Conservation (phyloP, 805 yeast genomes). For the Zygotorulaspora florentina region DNA sequence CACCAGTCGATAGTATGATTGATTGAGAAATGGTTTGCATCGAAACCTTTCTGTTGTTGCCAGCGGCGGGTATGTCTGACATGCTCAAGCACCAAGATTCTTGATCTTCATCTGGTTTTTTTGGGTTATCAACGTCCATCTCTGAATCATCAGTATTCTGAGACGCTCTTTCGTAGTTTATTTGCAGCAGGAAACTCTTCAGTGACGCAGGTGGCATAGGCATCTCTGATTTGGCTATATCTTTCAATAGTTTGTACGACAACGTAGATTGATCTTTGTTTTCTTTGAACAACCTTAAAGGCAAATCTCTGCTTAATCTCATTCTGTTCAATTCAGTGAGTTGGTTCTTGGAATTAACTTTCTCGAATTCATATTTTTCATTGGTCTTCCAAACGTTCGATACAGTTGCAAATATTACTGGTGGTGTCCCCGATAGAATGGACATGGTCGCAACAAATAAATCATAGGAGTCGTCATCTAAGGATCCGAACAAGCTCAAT, state of each 20-base stretch:
- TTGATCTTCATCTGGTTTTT: not conserved
- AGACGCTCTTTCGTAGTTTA: not conserved
- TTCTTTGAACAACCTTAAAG: conserved; percentile 14
- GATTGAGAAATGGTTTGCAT: conserved; percentile 66
- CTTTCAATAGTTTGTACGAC: conserved; percentile 21
- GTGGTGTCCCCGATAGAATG: conserved; percentile 30
- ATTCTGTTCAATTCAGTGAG: conserved; percentile 32
- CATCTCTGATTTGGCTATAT: conserved; percentile 10
- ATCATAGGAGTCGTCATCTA: conserved; percentile 30
- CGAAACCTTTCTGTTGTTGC: conserved; percentile 51
- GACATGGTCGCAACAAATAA: conserved; percentile 29
- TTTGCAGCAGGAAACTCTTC: conserved; percentile 4
- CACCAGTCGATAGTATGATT: conserved; percentile 29
- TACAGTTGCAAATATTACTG: conserved; percentile 27
- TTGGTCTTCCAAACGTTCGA: conserved; percentile 31
- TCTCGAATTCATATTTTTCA: conserved; percentile 24
- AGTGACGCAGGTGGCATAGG: conserved; percentile 16
- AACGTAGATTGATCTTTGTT: conserved; percentile 4
- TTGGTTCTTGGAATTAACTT: conserved; percentile 30
- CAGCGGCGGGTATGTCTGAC: conserved; percentile 74
- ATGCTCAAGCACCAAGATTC: conserved; percentile 57
- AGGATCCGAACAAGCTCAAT: conserved; percentile 27
- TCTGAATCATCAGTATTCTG: conserved; percentile 1
- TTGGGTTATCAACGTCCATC: conserved; percentile 9
- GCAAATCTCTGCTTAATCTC: conserved; percentile 24